These are phyloP conservation scores for Paratinospora sagittata DNA, from an alignment of 164 flowering plant genomes.

Conservation along the genomic window DNA sequence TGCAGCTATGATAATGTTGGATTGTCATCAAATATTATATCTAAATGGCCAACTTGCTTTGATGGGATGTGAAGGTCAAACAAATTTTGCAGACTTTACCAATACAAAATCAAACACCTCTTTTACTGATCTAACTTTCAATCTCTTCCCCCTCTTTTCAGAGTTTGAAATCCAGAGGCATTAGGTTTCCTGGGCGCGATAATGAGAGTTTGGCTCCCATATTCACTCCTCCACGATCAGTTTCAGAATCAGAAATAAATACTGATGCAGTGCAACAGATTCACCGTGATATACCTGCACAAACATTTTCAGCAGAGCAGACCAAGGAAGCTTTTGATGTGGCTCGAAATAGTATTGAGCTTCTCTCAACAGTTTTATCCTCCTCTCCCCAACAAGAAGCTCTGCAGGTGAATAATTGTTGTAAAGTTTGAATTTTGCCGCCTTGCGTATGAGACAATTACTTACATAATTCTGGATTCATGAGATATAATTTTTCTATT, in stretches of 20 bases:
- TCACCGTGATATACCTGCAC: slow-evolving; percentile 40
- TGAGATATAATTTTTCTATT: background rate
- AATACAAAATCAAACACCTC: background rate
- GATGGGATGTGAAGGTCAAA: background rate
- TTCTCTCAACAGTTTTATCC: slow-evolving; percentile 81
- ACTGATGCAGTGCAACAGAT: slow-evolving; percentile 33
- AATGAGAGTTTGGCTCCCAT: slow-evolving; percentile 91
- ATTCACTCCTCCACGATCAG: slow-evolving; percentile 81
- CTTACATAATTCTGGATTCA: background rate
- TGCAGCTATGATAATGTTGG: background rate
- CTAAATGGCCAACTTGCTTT: background rate
- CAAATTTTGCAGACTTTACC: background rate
- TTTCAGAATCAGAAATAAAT: slow-evolving; percentile 39
- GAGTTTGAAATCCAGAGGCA: slow-evolving; percentile 87
- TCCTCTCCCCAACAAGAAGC: slow-evolving; percentile 93
- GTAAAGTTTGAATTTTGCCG: background rate
- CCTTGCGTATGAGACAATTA: background rate
- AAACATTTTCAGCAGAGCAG: slow-evolving; percentile 64
- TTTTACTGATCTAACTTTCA: background rate
- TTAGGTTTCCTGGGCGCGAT: slow-evolving; percentile 92
- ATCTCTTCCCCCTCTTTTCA: slow-evolving; percentile 14
- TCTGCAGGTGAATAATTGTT: slow-evolving; percentile 48
- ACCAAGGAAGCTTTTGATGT: slow-evolving; percentile 95
- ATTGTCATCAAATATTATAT: background rate
- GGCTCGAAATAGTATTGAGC: slow-evolving; percentile 89